These are phyloP conservation scores for Cadophora gregata DNA, from an alignment of 2,329 filamentous ascomycete species.

Conservation along the genomic window DNA sequence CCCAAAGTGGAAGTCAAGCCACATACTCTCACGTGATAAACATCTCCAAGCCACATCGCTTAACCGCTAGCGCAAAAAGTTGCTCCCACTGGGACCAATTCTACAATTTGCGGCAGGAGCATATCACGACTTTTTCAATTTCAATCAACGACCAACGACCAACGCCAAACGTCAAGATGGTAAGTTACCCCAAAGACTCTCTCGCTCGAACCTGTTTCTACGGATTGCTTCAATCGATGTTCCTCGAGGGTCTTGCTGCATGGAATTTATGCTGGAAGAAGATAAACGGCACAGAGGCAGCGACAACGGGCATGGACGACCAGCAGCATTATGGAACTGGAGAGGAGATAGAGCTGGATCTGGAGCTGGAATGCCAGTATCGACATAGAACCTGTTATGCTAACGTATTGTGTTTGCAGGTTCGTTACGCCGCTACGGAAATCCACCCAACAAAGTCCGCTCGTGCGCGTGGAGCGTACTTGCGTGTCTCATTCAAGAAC, in stretches of 20 bases:
- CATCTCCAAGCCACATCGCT: not conserved
- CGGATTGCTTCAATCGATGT: not conserved
- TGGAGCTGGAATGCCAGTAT: not conserved
- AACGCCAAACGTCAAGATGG: constrained; percentile 29
- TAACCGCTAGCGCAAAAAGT: not conserved
- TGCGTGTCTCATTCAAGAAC: constrained; percentile 99
- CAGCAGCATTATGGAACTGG: not conserved
- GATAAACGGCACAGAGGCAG: not conserved
- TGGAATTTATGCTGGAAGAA: not conserved
- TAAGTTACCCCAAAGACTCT: constrained; percentile 12
- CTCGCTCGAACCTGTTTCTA: not conserved
- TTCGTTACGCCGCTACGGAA: constrained; percentile 94
- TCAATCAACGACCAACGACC: constrained; percentile 9
- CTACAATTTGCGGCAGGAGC: constrained; percentile 6
- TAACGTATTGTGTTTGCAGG: constrained; percentile 55
- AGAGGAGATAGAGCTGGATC: too few relatives aligned
- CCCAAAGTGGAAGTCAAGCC: not conserved
- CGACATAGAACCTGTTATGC: not conserved
- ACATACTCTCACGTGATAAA: not conserved
- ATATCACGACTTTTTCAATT: not conserved
- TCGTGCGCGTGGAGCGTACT: constrained; percentile 97
- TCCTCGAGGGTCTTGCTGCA: not conserved
- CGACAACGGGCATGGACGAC: not conserved
- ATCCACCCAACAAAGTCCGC: constrained; percentile 92
- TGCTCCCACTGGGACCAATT: not conserved